Evolutionary conservation across 805 yeast species (phyloP), one percentile per base, ranked within the genome.

Genomic region (Saccharomycopsis synnaedendra): DNA sequence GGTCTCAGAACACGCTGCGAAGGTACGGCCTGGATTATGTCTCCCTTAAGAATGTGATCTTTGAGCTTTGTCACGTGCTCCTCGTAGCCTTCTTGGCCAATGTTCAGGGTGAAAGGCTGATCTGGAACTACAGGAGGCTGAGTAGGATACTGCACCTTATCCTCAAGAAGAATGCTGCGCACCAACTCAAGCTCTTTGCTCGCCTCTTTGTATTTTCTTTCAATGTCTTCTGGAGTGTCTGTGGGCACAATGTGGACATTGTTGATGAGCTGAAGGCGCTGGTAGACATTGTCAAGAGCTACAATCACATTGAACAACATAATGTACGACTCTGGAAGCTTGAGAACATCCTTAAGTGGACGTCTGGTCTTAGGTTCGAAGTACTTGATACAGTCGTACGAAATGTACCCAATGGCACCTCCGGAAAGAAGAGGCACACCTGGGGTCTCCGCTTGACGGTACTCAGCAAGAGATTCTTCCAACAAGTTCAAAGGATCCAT

Each of bases 1-100:
- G 96, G 96, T 64, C 97, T 80, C 4, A 95, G 86, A 31, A 93
- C 88, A 60, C 99, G 76, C 70, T 93, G 98, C 1, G 97, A 89
- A 4, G 99, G 99, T 29, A 93, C 99, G 1, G 95, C 96, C 66
- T 93, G 99, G 67, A 93, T 85, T 49, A 93, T 86, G 60, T 93
- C 97, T 50, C 98, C 99, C 56, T 78, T 77, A 57, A 80, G 66
- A 57, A 93, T 93, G 60, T 90, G 96, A 39, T 76, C 65, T 60
- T 88, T 88, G 59, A 93, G 73, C 9, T 64, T 71, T 8, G 69
- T 63, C 38, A 93, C 99, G 63, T 86, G 95, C 32, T 58, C 58
- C 65, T 93, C 95, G 63, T 93, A 93, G 44, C 98, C 98, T 49
- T 80, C 85, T 67, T 87, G 85, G 42, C 97, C 99, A 54, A 90